Percentiles rank a stretch among this genome's conserved stretches.
phyloP scores from a whole-genome alignment of 2,329 filamentous ascomycete species.

The Botrytis deweyae region DNA sequence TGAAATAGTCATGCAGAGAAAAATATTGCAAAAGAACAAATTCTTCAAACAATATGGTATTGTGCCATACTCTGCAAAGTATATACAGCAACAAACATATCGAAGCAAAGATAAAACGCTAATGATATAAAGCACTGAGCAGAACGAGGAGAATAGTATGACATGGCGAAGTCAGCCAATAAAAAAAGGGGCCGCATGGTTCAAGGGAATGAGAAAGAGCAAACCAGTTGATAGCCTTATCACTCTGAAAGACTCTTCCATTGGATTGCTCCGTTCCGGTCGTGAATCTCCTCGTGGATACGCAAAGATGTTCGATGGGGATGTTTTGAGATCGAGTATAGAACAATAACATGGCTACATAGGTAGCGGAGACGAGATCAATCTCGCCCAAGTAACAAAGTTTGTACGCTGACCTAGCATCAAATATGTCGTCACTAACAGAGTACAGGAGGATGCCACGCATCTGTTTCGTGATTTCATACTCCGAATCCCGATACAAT shows the following conservation, averaged over 20 bases:
- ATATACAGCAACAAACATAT: neutral
- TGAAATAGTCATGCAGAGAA: neutral
- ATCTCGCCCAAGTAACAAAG: neutral
- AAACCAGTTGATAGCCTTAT: neutral
- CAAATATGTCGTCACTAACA: neutral
- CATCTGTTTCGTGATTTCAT: neutral
- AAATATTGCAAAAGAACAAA: neutral
- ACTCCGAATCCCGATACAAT: neutral
- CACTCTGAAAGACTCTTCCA: neutral
- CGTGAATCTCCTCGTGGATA: neutral
- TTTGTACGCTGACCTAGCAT: neutral
- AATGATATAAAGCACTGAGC: neutral
- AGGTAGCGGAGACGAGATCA: neutral
- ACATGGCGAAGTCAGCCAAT: constrained; percentile 1
- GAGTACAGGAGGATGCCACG: neutral
- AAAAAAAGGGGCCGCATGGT: neutral
- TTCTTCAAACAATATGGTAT: neutral
- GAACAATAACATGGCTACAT: neutral
- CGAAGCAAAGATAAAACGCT: neutral
- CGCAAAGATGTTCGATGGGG: neutral
- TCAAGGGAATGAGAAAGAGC: neutral
- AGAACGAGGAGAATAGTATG: neutral
- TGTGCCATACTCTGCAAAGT: neutral
- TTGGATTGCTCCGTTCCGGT: neutral
- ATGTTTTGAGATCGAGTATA: neutral